Evolutionary conservation across 1,139 yeast species (phyloP).

Genomic region (Suhomyces choctaworum): DNA sequence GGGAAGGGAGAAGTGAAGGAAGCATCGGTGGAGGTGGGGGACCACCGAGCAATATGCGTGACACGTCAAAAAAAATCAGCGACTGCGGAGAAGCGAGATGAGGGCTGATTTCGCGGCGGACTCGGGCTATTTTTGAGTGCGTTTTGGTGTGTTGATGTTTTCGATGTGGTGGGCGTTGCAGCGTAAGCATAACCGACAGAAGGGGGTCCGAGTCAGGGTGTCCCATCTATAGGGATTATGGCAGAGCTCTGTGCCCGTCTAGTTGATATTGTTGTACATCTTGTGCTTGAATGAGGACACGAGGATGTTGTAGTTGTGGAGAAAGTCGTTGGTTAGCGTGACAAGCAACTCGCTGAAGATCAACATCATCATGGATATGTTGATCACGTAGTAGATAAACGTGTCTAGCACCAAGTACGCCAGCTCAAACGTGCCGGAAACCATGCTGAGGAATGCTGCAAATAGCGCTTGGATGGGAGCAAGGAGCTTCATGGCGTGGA

Average conservation of each 20-base stretch:
- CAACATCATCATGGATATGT: slow-evolving; percentile 27
- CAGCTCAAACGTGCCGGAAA: slow-evolving; percentile 15
- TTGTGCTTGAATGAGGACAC: slow-evolving; percentile 30
- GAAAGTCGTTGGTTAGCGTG: slow-evolving; percentile 23
- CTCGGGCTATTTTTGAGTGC: no score
- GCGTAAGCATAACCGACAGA: no score
- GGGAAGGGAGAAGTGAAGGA: background rate
- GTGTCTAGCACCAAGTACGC: slow-evolving; percentile 26
- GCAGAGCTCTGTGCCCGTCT: slow-evolving; percentile 1
- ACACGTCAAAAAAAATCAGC: background rate
- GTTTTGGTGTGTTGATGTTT: no score
- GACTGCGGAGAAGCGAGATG: background rate
- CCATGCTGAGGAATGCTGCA: slow-evolving; percentile 8
- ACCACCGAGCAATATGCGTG: no score
- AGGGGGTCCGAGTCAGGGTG: no score
- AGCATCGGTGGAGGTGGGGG: no score
- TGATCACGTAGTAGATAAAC: slow-evolving; percentile 30
- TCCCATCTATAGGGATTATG: background rate
- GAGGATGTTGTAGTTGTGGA: slow-evolving; percentile 26
- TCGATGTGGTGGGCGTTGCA: no score
- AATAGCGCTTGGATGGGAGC: slow-evolving; percentile 6
- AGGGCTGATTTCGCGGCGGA: no score
- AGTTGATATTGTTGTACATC: slow-evolving; percentile 34
- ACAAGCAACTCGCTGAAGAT: slow-evolving; percentile 26
- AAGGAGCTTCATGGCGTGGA: slow-evolving; percentile 5